Conservation (phyloP, 179 eudicot species). For the Silene vulgaris region DNA sequence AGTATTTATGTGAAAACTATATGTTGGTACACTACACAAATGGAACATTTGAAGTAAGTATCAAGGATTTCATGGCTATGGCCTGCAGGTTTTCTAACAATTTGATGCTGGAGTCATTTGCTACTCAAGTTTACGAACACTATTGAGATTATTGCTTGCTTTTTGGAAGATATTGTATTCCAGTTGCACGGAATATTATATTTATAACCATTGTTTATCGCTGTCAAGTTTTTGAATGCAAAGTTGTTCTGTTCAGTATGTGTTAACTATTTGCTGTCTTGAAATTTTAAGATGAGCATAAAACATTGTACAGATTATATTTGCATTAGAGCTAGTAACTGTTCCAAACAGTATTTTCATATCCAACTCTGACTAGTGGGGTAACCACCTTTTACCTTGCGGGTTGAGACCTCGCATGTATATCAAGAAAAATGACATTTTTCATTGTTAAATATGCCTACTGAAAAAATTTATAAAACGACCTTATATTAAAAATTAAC, state of each 20-base stretch:
- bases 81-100: not conserved
- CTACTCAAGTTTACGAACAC: not conserved
- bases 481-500: no score
- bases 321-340: not conserved
- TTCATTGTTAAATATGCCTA: no score
- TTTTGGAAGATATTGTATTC: not conserved
- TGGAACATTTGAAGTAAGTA: not conserved
- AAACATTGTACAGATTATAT: not conserved
- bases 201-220: not conserved
- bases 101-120: conserved; percentile 10
- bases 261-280: not conserved
- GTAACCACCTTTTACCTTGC: no score
- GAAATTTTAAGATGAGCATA: not conserved
- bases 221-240: not conserved
- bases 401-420: no score
- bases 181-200: not conserved
- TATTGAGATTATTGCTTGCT: not conserved
- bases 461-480: no score
- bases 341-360: not conserved
- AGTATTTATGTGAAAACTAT: not conserved
- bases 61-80: not conserved
- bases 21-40: no score
- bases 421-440: no score
- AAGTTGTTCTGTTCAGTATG: not conserved
- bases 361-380: not conserved